Conservation (phyloP, 2,329 filamentous ascomycete species). For the Verruconis gallopava region DNA sequence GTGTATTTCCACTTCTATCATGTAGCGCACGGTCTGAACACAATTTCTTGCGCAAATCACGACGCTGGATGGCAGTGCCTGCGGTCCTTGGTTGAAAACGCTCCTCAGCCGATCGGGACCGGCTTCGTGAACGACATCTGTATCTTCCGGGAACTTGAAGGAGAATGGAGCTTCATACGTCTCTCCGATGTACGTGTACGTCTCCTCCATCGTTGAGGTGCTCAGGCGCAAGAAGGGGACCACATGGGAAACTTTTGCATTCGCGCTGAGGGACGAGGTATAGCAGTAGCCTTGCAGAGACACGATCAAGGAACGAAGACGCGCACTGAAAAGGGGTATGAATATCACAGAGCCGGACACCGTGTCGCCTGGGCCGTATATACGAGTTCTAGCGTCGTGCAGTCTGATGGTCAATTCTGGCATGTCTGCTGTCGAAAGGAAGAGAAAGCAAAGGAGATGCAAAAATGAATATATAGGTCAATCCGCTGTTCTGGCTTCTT, state of each 20-base stretch:
- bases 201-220: background rate
- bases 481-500: too few relatives aligned
- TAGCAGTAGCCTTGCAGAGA: slow-evolving; percentile 5
- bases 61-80: slow-evolving; percentile 1
- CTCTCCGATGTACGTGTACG: background rate
- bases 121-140: slow-evolving; percentile 1
- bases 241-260: slow-evolving; percentile 2
- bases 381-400: background rate
- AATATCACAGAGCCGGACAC: slow-evolving; percentile 5
- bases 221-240: slow-evolving; percentile 1
- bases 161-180: slow-evolving; percentile 7
- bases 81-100: slow-evolving; percentile 5
- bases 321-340: slow-evolving; percentile 4
- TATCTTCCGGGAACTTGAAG: slow-evolving; percentile 1
- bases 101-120: background rate
- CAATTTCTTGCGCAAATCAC: slow-evolving; percentile 5
- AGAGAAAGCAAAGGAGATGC: background rate
- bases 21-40: slow-evolving; percentile 5
- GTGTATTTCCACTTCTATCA: slow-evolving; percentile 7
- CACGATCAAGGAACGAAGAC: slow-evolving; percentile 1
- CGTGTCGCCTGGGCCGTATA: slow-evolving; percentile 5
- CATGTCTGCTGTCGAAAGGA: background rate
- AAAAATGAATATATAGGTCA: too few relatives aligned
- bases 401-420: slow-evolving; percentile 4
- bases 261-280: slow-evolving; percentile 4